Evolutionary conservation across 1,139 yeast species (phyloP).

Genomic region (Suhomyces terraborum): DNA sequence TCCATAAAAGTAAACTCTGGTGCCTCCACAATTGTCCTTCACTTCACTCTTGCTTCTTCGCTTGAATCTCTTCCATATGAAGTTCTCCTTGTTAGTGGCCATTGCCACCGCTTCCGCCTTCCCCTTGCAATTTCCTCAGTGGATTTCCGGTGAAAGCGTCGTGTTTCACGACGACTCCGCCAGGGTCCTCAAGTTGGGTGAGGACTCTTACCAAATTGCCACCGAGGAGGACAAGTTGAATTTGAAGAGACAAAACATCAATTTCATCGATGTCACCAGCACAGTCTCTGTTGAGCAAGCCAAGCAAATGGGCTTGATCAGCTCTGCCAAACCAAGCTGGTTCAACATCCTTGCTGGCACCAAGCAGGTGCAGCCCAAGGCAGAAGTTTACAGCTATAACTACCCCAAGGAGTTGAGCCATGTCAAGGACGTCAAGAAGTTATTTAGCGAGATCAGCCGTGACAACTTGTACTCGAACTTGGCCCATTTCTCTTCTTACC

Average conservation of each 20-base stretch:
- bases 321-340: constrained; percentile 11
- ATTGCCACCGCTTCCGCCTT: constrained; percentile 8
- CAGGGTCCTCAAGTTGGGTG: constrained; percentile 42
- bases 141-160: not conserved
- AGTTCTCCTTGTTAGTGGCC: constrained; percentile 7
- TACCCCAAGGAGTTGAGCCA: constrained; percentile 57
- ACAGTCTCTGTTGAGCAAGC: constrained; percentile 41
- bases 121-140: constrained; percentile 7
- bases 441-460: constrained; percentile 46
- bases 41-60: not conserved
- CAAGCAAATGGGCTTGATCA: constrained; percentile 31
- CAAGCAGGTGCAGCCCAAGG: constrained; percentile 34
- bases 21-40: not conserved
- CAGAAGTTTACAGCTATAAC: constrained; percentile 42
- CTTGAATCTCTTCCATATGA: constrained; percentile 2
- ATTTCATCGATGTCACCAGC: constrained; percentile 73
- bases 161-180: not conserved
- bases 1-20: too few species aligned
- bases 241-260: constrained; percentile 54
- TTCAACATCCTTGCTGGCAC: constrained; percentile 27
- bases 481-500: constrained; percentile 67
- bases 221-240: constrained; percentile 59
- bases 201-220: constrained; percentile 42
- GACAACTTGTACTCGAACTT: constrained; percentile 54
- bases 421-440: constrained; percentile 38